Evolutionary conservation across 768 basidiomycete species (phyloP), one percentile per base, ranked within the genome.

Genomic region (Phaeotremella fagi): DNA sequence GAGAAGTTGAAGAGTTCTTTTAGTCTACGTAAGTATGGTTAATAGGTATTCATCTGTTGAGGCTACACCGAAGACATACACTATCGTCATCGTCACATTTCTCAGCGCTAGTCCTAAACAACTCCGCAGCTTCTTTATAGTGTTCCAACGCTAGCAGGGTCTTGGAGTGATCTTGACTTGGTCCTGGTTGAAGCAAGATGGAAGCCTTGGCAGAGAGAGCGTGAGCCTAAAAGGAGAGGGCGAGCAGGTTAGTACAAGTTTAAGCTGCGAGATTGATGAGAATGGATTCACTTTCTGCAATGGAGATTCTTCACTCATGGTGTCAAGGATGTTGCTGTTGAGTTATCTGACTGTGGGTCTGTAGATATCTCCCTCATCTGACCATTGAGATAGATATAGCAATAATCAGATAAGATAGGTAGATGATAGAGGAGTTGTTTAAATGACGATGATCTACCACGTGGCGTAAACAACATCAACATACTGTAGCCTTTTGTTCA

Each of bases 1-100:
- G 24, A 74, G 54, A 15, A 74, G 52, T 27, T 61, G 55, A 3
- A 74, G 55, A 1, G 72, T 70, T 29, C 56, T 54, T 29, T 50
- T 46, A 7, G 63, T 61, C 53, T 60, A 46, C 14, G 45, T 29
- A 18, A 27, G 31, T 9, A 45, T 22, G 5, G 16, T 6, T 4
- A 15, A 45, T 25, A 9, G 15, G 9, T 6, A 45, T 26, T 25
- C 20, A 22, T 22, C 9, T 6, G 31, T 16, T 48, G 4, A 33
- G 4, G n/a, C n/a, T n/a, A n/a, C n/a, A n/a, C n/a, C 12, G 18
- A 22, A 16, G 27, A 14, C 38, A 12, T 20, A 41, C 38, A 7
- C 38, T 20, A 7, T 41, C 38, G 20, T 41, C 48, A 11, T 51
- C 56, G 1, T 38, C 38, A 12, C 26, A 20, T 15, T 20, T 29